Conservation (phyloP, 2,329 filamentous ascomycete species). For the Xylaria hypoxylon region DNA sequence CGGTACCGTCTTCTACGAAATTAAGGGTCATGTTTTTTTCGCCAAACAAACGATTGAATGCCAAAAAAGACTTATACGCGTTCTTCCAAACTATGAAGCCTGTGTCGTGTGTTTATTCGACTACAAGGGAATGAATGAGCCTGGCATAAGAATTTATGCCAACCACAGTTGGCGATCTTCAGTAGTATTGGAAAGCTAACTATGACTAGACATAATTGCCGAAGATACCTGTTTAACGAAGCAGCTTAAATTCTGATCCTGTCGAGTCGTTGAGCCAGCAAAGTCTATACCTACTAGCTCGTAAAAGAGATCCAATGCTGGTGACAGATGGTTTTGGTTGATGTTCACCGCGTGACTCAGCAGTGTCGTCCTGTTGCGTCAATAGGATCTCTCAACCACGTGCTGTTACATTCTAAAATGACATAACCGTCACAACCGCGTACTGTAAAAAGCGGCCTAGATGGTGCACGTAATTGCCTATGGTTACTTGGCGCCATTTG, state of each 20-base stretch:
- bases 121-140: constrained; percentile 32
- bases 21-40: constrained; percentile 54
- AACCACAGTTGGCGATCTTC: constrained; percentile 13
- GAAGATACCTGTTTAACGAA: constrained; percentile 2
- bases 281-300: not conserved
- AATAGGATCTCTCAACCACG: not conserved
- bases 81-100: constrained; percentile 34
- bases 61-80: constrained; percentile 35
- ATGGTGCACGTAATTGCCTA: not conserved
- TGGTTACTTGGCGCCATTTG: not conserved
- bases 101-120: constrained; percentile 29
- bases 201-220: constrained; percentile 1
- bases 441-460: not conserved
- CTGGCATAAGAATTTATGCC: constrained; percentile 14
- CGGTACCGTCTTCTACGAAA: constrained; percentile 52
- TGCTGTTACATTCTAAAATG: not conserved
- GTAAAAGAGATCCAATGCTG: not conserved
- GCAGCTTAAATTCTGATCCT: not conserved
- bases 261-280: not conserved
- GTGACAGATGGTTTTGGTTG: not conserved
- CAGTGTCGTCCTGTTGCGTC: not conserved
- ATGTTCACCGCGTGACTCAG: not conserved
- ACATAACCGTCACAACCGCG: not conserved
- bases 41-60: constrained; percentile 46
- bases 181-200: constrained; percentile 20